Evolutionary conservation across 768 basidiomycete species (phyloP), one percentile per base, ranked within the genome.

Genomic region (Aureoboletus auriporus): DNA sequence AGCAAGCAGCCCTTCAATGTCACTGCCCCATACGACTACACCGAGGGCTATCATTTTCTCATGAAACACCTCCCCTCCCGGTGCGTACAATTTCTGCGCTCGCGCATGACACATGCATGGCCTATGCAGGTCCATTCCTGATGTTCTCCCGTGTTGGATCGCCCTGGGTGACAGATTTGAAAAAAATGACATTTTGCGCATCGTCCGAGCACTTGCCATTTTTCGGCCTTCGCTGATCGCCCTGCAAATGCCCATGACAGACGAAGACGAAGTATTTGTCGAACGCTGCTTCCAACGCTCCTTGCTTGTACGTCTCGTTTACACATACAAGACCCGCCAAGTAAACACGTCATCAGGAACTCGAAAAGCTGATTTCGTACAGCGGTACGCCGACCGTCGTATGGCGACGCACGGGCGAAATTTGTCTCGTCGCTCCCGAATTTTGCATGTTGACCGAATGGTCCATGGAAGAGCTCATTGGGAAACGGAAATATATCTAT

Each of bases 381-480:
- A 94, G 89, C 58, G 95, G 95, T 10, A 98, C 95, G 27, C 95
- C 95, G 3, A 98, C 95, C 1, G 93, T 94, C 36, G 89, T 95
- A 10, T 99, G 95, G 95, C 84, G 96, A 39, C 79, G 96, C 43
- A 99, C 96, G 16, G 96, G 96, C 59, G 96, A 99, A 71, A 93
- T 99, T 23, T 94, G 93, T 62, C 83, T 96, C 39, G 96, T 93
- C 40, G 94, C 93, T 1, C 89, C 92, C 6, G 96, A 99, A 69
- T 98, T 99, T 63, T 90, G 87, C 66, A 86, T 91, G 78, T 74
- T 99, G 53, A 93, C 92, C 8, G 91, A 88, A 57, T 94, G 92
- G 89, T 80, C 82, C 8, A 76, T 86, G 67, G 86, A 89, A 53
- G 93, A 97, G 54, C 75, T 99, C 16, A 56, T 84, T 20, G 76